A percentile compares a stretch with the other conserved stretches of the same genome.
phyloP scores from a whole-genome alignment of 176 grass and related monocot species.

The Oryza officinalis region DNA sequence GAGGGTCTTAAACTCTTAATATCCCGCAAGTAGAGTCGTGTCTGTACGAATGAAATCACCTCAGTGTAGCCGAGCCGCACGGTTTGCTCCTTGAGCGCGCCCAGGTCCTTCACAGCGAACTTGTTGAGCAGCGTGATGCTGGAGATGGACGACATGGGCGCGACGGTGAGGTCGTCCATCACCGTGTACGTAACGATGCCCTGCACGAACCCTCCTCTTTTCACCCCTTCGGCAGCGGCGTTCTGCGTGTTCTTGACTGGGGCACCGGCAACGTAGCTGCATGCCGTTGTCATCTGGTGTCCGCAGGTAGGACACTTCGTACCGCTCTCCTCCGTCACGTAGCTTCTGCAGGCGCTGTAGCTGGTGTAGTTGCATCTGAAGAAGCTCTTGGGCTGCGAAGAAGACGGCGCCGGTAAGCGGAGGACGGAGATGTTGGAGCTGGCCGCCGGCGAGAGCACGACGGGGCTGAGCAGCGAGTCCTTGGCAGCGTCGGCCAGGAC shows the following conservation, averaged over 20 bases:
- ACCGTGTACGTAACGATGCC: neutral
- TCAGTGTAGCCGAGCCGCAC: slow-evolving; percentile 33
- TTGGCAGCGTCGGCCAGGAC: no score
- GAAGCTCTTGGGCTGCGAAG: no score
- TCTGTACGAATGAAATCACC: neutral
- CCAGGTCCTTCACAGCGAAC: slow-evolving; percentile 30
- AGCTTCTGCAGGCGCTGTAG: no score
- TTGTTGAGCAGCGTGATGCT: slow-evolving; percentile 40
- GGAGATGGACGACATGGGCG: slow-evolving; percentile 45
- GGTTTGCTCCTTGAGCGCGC: slow-evolving; percentile 46
- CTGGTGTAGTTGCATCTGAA: no score
- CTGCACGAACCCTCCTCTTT: slow-evolving; percentile 33
- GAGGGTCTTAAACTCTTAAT: no score
- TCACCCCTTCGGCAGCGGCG: neutral
- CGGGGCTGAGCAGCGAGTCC: no score
- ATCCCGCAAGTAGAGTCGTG: no score
- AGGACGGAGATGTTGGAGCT: no score
- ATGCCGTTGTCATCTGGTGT: neutral
- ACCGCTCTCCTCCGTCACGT: no score
- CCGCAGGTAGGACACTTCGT: no score
- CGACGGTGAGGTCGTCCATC: neutral
- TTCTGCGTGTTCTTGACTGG: neutral
- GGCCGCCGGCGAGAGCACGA: no score
- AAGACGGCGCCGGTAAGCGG: no score
- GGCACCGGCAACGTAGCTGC: neutral